phyloP scores from a whole-genome alignment of 2,329 filamentous ascomycete genomes.

The Fusarium abutilonis region DNA sequence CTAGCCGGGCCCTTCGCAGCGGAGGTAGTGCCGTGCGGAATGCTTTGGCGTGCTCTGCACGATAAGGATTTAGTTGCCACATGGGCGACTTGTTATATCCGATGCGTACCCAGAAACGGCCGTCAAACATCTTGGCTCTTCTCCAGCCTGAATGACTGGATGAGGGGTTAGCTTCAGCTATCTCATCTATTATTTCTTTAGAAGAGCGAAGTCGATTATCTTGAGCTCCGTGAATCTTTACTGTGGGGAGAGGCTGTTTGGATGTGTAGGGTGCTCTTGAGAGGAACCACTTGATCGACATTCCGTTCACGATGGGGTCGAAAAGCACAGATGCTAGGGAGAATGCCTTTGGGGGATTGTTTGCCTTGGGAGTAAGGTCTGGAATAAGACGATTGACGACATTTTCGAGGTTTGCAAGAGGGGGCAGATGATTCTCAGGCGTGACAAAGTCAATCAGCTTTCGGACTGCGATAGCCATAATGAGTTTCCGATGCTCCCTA shows the following conservation, averaged over 20 bases:
- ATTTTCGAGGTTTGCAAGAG: slow-evolving; percentile 57
- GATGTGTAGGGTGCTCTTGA: slow-evolving; percentile 59
- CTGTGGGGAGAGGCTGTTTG: slow-evolving; percentile 47
- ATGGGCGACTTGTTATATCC: slow-evolving; percentile 54
- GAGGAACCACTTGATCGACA: slow-evolving; percentile 55
- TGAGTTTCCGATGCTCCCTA: slow-evolving; percentile 51
- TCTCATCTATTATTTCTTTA: slow-evolving; percentile 14
- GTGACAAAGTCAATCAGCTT: slow-evolving; percentile 62
- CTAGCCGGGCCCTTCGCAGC: slow-evolving; percentile 49
- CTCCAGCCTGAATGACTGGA: slow-evolving; percentile 50
- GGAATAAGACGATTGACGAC: slow-evolving; percentile 62
- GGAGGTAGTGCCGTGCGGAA: slow-evolving; percentile 59
- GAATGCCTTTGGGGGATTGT: slow-evolving; percentile 52
- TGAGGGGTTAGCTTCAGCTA: slow-evolving; percentile 9
- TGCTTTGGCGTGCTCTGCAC: slow-evolving; percentile 54
- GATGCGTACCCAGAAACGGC: slow-evolving; percentile 69
- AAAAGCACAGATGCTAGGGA: slow-evolving; percentile 54
- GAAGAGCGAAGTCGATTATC: slow-evolving; percentile 30
- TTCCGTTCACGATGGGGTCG: slow-evolving; percentile 44
- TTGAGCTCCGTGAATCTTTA: slow-evolving; percentile 39
- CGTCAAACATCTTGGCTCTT: slow-evolving; percentile 61
- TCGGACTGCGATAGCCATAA: slow-evolving; percentile 59
- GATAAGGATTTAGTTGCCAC: slow-evolving; percentile 59
- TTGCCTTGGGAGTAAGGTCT: slow-evolving; percentile 46
- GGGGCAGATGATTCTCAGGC: slow-evolving; percentile 57